phyloP scores from a whole-genome alignment of 1,284 basidiomycete genomes.

The Tetrapyrgos nigripes region DNA sequence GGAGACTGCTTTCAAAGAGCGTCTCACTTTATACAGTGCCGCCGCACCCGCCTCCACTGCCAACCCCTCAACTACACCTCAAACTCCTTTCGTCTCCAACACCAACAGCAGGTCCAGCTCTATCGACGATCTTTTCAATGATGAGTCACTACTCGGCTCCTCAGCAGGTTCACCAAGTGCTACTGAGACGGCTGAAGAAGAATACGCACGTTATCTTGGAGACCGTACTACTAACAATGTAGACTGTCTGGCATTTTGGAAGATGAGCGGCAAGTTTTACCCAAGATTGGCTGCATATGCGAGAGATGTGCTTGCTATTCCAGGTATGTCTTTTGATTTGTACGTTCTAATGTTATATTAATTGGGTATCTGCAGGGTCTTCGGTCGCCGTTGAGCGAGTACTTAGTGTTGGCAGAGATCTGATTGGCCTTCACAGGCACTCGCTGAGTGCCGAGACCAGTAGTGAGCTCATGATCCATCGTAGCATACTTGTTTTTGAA shows the following conservation, averaged over 20 bases:
- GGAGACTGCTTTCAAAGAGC: not conserved
- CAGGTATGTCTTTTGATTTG: not conserved
- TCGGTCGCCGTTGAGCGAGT: not conserved
- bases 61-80: too few relatives aligned
- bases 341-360: not conserved
- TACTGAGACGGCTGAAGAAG: not conserved
- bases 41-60: not conserved
- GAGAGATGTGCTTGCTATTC: conserved; percentile 1
- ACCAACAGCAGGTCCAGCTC: too few relatives aligned
- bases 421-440: not conserved
- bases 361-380: not conserved
- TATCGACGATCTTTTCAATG: not conserved
- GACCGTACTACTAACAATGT: too few relatives aligned
- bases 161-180: not conserved
- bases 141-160: not conserved
- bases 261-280: not conserved
- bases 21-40: not conserved
- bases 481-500: not conserved
- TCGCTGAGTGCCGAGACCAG: not conserved
- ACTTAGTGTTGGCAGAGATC: not conserved
- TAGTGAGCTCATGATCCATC: not conserved
- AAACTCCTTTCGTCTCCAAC: not conserved
- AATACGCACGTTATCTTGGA: not conserved
- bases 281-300: conserved; percentile 2
- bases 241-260: not conserved